phyloP scores from a whole-genome alignment of 345 rosid genomes.

The Toxicodendron radicans region DNA sequence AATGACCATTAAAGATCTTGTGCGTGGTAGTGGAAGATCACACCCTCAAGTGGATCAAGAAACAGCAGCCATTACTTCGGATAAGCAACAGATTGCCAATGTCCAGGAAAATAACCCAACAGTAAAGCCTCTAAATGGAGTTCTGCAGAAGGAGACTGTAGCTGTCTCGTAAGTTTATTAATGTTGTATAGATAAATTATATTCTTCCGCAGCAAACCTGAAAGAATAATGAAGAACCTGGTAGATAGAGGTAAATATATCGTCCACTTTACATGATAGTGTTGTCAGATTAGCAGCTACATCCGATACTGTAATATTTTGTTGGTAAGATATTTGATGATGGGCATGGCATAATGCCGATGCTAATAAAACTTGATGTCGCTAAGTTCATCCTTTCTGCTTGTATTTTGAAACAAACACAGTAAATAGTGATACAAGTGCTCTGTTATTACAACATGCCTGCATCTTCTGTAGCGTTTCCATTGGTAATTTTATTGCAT shows the following conservation, averaged over 20 bases:
- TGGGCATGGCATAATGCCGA: background rate
- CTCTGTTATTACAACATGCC: background rate
- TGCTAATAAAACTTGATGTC: background rate
- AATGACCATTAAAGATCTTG: constrained; percentile 55
- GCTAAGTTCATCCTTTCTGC: background rate
- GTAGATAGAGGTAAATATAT: background rate
- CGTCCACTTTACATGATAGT: no score
- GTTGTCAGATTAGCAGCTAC: background rate
- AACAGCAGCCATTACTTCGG: constrained; percentile 8
- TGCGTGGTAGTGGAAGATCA: constrained; percentile 72
- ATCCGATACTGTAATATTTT: no score
- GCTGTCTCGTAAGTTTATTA: constrained; percentile 15
- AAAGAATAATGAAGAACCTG: background rate
- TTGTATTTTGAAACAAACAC: background rate
- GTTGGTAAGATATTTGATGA: background rate
- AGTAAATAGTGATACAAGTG: background rate
- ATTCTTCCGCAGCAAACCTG: background rate
- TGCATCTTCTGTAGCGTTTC: background rate
- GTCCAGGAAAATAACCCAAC: constrained; percentile 7
- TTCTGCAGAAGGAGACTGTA: constrained; percentile 21
- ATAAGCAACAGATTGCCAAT: constrained; percentile 25
- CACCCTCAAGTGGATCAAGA: constrained; percentile 39
- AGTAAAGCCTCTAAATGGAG: constrained; percentile 22
- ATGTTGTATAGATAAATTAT: background rate
- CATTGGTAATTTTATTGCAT: no score